These are phyloP conservation scores for Paspalum notatum DNA, from an alignment of 176 grass and related monocot species.

Conservation along the genomic window DNA sequence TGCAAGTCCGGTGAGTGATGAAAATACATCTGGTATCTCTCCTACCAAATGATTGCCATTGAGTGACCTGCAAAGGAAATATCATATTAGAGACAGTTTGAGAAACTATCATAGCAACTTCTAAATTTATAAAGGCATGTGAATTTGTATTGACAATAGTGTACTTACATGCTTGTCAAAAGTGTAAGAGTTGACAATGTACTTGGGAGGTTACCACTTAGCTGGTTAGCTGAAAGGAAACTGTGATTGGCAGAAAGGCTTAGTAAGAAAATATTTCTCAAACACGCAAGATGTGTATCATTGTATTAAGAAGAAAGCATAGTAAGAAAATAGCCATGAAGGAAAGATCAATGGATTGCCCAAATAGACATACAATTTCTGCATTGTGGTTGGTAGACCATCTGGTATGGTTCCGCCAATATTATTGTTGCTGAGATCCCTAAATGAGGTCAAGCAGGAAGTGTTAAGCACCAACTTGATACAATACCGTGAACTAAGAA, in stretches of 20 bases:
- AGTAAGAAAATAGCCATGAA: slow-evolving; percentile 22
- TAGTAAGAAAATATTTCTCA: slow-evolving; percentile 16
- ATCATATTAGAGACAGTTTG: slow-evolving; percentile 19
- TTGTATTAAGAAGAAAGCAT: background rate
- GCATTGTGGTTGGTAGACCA: slow-evolving; percentile 81
- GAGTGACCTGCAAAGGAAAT: slow-evolving; percentile 69
- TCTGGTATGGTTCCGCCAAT: slow-evolving; percentile 94
- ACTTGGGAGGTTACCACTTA: slow-evolving; percentile 78
- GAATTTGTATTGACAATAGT: slow-evolving; percentile 22
- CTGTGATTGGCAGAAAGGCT: slow-evolving; percentile 50
- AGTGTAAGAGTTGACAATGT: slow-evolving; percentile 76
- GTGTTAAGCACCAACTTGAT: slow-evolving; percentile 19
- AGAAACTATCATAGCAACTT: slow-evolving; percentile 31
- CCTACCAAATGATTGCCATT: slow-evolving; percentile 81
- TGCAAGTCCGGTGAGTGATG: slow-evolving; percentile 59
- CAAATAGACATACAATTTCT: slow-evolving; percentile 62
- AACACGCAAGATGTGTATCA: background rate
- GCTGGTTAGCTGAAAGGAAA: slow-evolving; percentile 89
- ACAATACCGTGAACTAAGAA: slow-evolving; percentile 4
- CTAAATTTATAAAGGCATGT: slow-evolving; percentile 17
- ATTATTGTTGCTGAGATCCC: slow-evolving; percentile 96
- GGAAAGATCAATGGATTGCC: slow-evolving; percentile 9
- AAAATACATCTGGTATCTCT: slow-evolving; percentile 84
- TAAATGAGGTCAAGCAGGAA: slow-evolving; percentile 53
- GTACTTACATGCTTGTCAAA: slow-evolving; percentile 77